Evolutionary conservation across 108 stramenopile species (phyloP), one percentile per base, ranked within the genome.

Genomic region (Cylindrotheca closterium): DNA sequence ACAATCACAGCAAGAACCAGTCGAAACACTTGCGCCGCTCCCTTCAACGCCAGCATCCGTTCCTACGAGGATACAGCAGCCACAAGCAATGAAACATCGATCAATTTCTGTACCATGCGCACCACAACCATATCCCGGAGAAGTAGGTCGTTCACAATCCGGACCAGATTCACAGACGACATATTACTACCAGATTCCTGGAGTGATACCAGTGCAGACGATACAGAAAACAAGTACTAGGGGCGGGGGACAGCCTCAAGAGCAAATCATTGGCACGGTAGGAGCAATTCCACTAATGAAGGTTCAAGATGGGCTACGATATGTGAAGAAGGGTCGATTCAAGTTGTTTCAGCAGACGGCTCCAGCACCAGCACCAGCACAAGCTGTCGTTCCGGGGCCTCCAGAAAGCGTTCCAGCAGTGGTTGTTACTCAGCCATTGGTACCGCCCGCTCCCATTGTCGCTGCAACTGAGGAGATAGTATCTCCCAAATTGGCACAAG

Each of bases 251-350:
- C 57, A 52, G 27, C 49, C 4, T 21, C 45, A 45, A 48, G 65
- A 74, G 25, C 73, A 74, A 46, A 60, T 68, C 25, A 33, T 68
- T 60, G 67, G 77, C 7, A 78, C 67, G 70, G 70, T 78, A 15
- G 77, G 78, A 49, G 37, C 67, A 27, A 79, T 70, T 2, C 78
- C 78, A 0, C 68, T 79, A 23, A 54, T 73, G 17, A 71, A 71
- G 28, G 47, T 73, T 30, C 66, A 71, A 47, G 61, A 57, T 18
- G 58, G 30, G n/a, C 51, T 63, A 50, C 60, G 67, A 3, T 55
- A 66, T 60, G 67, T 73, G 10, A 73, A 79, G 45, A 71, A 78
- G 42, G 78, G 78, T 0, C 66, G 78, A 15, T 79, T 79, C 67
- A 68, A 52, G 30, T 48, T 79, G 8, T 64, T 79, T 61, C 67